Conservation (phyloP, 176 grass and related monocot species). For the Hyparrhenia diplandra region DNA sequence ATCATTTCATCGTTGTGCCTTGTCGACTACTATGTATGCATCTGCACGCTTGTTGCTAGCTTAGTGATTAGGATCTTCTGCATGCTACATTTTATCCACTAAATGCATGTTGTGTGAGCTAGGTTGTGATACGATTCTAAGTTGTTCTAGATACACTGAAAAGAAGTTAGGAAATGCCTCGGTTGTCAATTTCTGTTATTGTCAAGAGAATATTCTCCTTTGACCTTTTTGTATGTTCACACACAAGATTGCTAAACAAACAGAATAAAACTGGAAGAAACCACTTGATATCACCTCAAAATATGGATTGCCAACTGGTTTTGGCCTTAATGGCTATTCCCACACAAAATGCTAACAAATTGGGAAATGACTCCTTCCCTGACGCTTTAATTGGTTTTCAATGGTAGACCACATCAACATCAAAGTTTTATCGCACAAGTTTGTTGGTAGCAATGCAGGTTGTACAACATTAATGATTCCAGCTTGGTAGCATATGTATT, state of each 20-base stretch:
- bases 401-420: background rate
- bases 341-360: background rate
- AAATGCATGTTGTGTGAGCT: background rate
- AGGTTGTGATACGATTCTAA: background rate
- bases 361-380: background rate
- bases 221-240: background rate
- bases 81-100: background rate
- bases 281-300: background rate
- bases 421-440: background rate
- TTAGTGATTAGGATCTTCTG: background rate
- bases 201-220: background rate
- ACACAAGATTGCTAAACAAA: background rate
- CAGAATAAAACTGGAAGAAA: background rate
- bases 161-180: background rate
- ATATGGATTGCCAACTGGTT: background rate
- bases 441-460: background rate
- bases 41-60: slow-evolving; percentile 12
- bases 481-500: background rate
- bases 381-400: background rate
- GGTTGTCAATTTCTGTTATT: background rate
- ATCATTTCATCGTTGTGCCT: background rate
- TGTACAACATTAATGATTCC: background rate
- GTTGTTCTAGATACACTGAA: background rate
- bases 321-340: background rate
- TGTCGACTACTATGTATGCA: slow-evolving; percentile 10